Conservation (phyloP, 345 rosid species). For the Pseudoturritis turrita region DNA sequence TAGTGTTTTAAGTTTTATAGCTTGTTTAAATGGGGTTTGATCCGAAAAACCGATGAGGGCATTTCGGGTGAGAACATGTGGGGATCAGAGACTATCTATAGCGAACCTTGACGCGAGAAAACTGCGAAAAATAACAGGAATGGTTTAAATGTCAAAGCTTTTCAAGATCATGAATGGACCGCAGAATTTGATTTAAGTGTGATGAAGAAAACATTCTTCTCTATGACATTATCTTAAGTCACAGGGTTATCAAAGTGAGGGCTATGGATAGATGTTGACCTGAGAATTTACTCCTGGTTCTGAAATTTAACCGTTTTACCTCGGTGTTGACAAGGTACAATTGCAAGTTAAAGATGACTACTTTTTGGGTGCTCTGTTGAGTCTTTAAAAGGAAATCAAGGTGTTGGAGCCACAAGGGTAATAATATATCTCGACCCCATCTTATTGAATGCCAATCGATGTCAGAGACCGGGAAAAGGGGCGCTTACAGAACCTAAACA, state of each 20-base stretch:
- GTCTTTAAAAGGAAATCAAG: slow-evolving; percentile 28
- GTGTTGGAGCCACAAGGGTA: slow-evolving; percentile 29
- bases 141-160: background rate
- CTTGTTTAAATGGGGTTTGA: background rate
- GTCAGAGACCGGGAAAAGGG: slow-evolving; percentile 23
- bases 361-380: background rate
- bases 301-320: slow-evolving; percentile 7
- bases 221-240: background rate
- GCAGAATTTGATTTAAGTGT: background rate
- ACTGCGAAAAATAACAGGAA: background rate
- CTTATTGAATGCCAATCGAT: slow-evolving; percentile 31
- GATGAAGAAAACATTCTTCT: slow-evolving; percentile 3
- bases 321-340: background rate
- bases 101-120: background rate
- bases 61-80: background rate
- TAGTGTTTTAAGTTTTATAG: background rate
- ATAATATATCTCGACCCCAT: slow-evolving; percentile 27
- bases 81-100: background rate
- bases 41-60: background rate
- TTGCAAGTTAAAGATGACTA: slow-evolving; percentile 7
- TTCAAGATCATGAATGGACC: background rate
- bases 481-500: slow-evolving; percentile 21
- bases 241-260: slow-evolving; percentile 5
- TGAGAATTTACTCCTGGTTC: slow-evolving; percentile 3
- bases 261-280: slow-evolving; percentile 26